Percentiles rank a stretch among this genome's conserved stretches.
Evolutionary conservation across 2,329 filamentous ascomycete genomes (phyloP).

Genomic region (Fusarium concolor): DNA sequence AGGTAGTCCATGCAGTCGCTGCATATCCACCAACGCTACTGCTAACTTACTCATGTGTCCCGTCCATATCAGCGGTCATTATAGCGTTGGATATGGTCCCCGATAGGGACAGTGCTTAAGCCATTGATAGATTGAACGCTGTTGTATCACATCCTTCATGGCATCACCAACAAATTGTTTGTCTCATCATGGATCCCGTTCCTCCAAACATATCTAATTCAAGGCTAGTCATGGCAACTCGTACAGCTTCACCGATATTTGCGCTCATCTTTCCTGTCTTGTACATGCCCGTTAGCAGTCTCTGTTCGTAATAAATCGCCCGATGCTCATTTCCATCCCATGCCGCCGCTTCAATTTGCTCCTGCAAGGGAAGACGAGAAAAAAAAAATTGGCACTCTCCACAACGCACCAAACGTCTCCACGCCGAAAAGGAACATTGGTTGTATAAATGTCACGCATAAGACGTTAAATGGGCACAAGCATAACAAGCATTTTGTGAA

Average conservation of each 20-base stretch:
- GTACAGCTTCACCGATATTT: conserved; percentile 39
- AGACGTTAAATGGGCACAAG: conserved; percentile 23
- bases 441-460: conserved; percentile 35
- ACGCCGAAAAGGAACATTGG: conserved; percentile 24
- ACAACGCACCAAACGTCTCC: conserved; percentile 23
- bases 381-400: conserved; percentile 28
- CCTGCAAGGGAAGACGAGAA: conserved; percentile 42
- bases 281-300: conserved; percentile 28
- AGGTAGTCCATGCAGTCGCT: conserved; percentile 34
- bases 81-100: conserved; percentile 1
- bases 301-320: conserved; percentile 18
- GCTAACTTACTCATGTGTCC: conserved; percentile 20
- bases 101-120: neutral
- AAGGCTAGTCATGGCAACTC: conserved; percentile 9
- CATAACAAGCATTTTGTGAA: conserved; percentile 35
- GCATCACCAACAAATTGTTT: conserved; percentile 34
- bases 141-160: conserved; percentile 23
- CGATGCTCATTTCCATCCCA: conserved; percentile 43
- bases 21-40: conserved; percentile 30
- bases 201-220: conserved; percentile 19
- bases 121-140: conserved; percentile 25
- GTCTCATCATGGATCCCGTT: conserved; percentile 30
- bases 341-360: conserved; percentile 38
- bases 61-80: conserved; percentile 16
- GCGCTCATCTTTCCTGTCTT: conserved; percentile 17